Conservation (phyloP, 305 asterid genomes). For the Fraxinus paxiana region DNA sequence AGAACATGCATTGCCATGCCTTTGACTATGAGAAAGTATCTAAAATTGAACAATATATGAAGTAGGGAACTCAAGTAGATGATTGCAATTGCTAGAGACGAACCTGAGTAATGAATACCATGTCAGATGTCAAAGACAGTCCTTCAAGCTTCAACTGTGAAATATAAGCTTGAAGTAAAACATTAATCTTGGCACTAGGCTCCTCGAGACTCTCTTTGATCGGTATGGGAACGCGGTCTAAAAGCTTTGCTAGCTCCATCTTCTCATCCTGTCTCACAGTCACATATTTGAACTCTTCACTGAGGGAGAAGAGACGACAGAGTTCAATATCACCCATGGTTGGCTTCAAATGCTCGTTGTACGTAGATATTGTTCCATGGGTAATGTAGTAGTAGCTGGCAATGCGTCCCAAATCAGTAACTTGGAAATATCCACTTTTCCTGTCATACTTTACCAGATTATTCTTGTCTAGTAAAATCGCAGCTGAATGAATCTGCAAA, state of each 20-base stretch:
- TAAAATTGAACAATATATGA: not conserved
- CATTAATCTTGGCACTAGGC: conserved; percentile 92
- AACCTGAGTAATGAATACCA: conserved; percentile 93
- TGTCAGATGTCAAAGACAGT: conserved; percentile 81
- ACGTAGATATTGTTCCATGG: conserved; percentile 78
- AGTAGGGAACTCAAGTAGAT: conserved; percentile 11
- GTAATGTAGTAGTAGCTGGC: conserved; percentile 91
- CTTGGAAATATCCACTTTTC: conserved; percentile 97
- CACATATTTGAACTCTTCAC: conserved; percentile 90
- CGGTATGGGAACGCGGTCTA: conserved; percentile 86
- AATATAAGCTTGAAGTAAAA: conserved; percentile 85
- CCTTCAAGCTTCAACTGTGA: conserved; percentile 98
- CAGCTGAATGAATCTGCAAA: conserved; percentile 91
- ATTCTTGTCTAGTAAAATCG: conserved; percentile 69
- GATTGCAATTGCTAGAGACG: not conserved
- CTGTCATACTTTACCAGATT: conserved; percentile 86
- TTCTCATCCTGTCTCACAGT: conserved; percentile 94
- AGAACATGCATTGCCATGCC: not conserved
- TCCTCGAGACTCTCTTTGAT: conserved; percentile 90
- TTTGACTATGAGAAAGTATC: not conserved
- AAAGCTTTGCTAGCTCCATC: conserved; percentile 87
- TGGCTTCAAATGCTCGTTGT: conserved; percentile 87
- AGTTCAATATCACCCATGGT: conserved; percentile 96
- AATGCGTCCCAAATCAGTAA: conserved; percentile 94
- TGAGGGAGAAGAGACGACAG: conserved; percentile 87